A percentile compares a stretch with the other conserved stretches of the same genome.
These are phyloP conservation scores for Marchantia paleacea DNA, from an alignment of 225 moss, liverwort and hornwort genomes.

Conservation along the genomic window DNA sequence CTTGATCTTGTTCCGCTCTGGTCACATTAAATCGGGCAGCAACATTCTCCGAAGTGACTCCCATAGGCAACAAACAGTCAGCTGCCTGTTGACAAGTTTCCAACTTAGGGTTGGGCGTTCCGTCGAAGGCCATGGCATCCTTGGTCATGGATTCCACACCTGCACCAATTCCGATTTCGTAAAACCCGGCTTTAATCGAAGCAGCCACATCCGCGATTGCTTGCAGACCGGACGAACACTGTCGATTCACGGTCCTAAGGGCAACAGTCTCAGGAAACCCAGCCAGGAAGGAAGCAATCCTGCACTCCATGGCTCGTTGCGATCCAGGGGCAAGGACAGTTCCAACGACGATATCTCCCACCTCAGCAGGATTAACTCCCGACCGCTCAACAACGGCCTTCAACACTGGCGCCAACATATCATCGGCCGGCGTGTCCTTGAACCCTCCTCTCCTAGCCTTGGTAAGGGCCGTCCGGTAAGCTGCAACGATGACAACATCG, in stretches of 20 bases:
- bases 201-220: slow-evolving; percentile 88
- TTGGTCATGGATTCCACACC: slow-evolving; percentile 80
- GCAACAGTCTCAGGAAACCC: slow-evolving; percentile 90
- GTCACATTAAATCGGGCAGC: slow-evolving; percentile 63
- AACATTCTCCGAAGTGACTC: slow-evolving; percentile 89
- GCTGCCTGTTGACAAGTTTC: slow-evolving; percentile 58
- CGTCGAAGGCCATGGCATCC: slow-evolving; percentile 65
- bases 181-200: slow-evolving; percentile 74
- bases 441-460: slow-evolving; percentile 70
- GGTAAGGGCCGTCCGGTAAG: slow-evolving; percentile 45
- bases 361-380: slow-evolving; percentile 66
- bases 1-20: slow-evolving; percentile 75
- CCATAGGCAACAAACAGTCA: slow-evolving; percentile 87
- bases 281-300: slow-evolving; percentile 85
- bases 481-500: slow-evolving; percentile 36
- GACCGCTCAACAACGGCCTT: slow-evolving; percentile 76
- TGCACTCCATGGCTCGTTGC: slow-evolving; percentile 79
- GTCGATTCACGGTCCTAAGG: slow-evolving; percentile 81
- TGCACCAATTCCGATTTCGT: slow-evolving; percentile 86
- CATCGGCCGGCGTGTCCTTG: slow-evolving; percentile 80
- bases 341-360: slow-evolving; percentile 89
- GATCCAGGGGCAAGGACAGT: slow-evolving; percentile 77
- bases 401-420: slow-evolving; percentile 74
- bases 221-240: slow-evolving; percentile 91
- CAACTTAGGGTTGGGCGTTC: slow-evolving; percentile 61